Evolutionary conservation across 768 basidiomycete species (phyloP), one percentile per base, ranked within the genome.

Genomic region (Leccinum disarticulatum): DNA sequence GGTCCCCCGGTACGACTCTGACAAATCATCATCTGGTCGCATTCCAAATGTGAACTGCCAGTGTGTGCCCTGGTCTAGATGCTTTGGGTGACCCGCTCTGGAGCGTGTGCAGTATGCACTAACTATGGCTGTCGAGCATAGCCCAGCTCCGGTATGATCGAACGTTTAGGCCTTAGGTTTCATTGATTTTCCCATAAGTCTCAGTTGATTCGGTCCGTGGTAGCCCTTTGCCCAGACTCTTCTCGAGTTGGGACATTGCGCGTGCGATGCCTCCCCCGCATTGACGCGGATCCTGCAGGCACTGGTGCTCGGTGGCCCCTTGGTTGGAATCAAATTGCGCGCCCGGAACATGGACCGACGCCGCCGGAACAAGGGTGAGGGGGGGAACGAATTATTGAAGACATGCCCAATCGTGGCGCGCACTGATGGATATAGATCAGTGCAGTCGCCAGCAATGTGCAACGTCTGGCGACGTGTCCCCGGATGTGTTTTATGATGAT

Each of bases 81-180:
- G 31, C 25, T 22, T 58, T 49, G 61, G 67, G 35, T 30, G 27
- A 22, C 49, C 55, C 15, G 47, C 36, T 22, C 22, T 53, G 63
- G 53, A 36, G 31, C 51, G 50, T 56, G 59, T 58, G 62, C 64
- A 52, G 49, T 51, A 47, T 27, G 46, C 19, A 63, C 61, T 27
- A 59, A 65, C 58, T 67, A 62, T 66, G 60, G 58, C 43, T 58
- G 56, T 59, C 35, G 5, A n/a, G 69, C 71, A 73, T 69, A 66
- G 71, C 73, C 71, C 56, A 60, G 33, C 14, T 63, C 70, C 70
- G 70, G 54, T 64, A 51, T 70, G 69, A 71, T 71, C 73, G 71
- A 74, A 71, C 55, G 47, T 59, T 56, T 59, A n/a, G n/a, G n/a
- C n/a, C n/a, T n/a, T n/a, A 28, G 36, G 27, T 57, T 53, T 61